These are phyloP conservation scores for Scedosporium apiospermum DNA, from an alignment of 2,329 filamentous ascomycete species.

Conservation along the genomic window DNA sequence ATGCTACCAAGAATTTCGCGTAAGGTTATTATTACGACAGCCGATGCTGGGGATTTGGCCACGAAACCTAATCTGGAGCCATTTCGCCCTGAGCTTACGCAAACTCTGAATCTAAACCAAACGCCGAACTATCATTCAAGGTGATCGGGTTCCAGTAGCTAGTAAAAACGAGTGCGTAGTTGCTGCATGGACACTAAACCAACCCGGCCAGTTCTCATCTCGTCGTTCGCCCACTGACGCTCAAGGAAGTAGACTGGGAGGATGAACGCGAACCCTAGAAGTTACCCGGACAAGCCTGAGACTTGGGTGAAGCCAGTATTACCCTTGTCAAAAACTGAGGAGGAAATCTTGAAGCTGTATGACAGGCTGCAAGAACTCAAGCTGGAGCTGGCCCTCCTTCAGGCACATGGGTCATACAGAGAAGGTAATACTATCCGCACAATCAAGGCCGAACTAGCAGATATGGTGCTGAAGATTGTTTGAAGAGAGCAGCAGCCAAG, in stretches of 20 bases:
- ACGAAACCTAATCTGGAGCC: too few species aligned
- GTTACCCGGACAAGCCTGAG: neutral
- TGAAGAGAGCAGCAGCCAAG: constrained; percentile 33
- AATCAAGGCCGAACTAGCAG: constrained; percentile 2
- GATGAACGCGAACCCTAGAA: neutral
- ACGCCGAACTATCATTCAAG: too few species aligned
- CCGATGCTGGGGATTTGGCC: too few species aligned
- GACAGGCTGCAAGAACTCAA: constrained; percentile 62
- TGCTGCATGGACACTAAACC: neutral
- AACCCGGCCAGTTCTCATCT: neutral
- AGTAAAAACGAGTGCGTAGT: too few species aligned
- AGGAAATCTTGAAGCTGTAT: constrained; percentile 57
- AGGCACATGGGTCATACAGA: constrained; percentile 27
- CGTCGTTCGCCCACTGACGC: neutral
- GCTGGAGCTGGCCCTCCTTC: constrained; percentile 61
- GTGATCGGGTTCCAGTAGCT: too few species aligned
- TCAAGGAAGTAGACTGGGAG: neutral
- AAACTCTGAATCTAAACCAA: too few species aligned
- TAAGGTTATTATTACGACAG: too few species aligned
- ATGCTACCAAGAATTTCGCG: too few species aligned
- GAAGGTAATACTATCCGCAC: neutral
- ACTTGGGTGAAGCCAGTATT: constrained; percentile 15
- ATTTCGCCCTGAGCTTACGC: too few species aligned
- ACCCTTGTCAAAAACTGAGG: constrained; percentile 56
- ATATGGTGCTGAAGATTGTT: neutral